Base-by-base conservation (phyloP, 345 rosid genomes). In the Gossypium turneri region DNA sequence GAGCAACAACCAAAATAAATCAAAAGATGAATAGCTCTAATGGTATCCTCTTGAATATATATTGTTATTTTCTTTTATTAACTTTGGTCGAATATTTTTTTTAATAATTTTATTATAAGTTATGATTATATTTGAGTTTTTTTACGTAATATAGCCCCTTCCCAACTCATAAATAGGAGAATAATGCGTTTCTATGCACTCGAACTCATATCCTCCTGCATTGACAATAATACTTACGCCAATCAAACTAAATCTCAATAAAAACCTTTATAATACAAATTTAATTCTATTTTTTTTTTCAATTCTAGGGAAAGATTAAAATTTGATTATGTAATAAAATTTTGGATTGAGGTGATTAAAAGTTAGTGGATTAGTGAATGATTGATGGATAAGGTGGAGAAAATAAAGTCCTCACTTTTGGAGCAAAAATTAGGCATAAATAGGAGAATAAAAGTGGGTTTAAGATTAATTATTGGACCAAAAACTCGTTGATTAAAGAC, bases 401-500 rank as follows among this genome's bases (percentile, higher is more conserved):
- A 24, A 73, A 10, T 47, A 47, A 47, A 1, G 51, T 47, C 51
- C 3, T 47, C 12, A 47, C 13, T 9, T 9, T 47, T 2, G 51
- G 1, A 47, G 51, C 50, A 47, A 47, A 47, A 47, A 47, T 10
- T 47, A 47, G 51, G 16, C 12, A 47, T 10, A 47, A 47, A 47
- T 47, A 10, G 51, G 15, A 47, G 51, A 47, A 47, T 47, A 47
- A 47, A 47, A 47, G 51, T 47, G 2, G 51, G 51, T 11, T 47
- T 45, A 34, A 34, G 1, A 4, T 45, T 10, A 8, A 45, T 45
- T 47, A 47, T 47, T 47, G 51, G 51, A 12, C 51, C 38, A 34
- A 34, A 4, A 34, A 34, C 38, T 34, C 38, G 38, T 4, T 34
- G 59, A 78, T 76, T 78, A 67, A 53, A 61, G 75, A 76, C 82